Base-by-base conservation (phyloP, 768 basidiomycete genomes). In the Cystofilobasidium bisporidii region DNA sequence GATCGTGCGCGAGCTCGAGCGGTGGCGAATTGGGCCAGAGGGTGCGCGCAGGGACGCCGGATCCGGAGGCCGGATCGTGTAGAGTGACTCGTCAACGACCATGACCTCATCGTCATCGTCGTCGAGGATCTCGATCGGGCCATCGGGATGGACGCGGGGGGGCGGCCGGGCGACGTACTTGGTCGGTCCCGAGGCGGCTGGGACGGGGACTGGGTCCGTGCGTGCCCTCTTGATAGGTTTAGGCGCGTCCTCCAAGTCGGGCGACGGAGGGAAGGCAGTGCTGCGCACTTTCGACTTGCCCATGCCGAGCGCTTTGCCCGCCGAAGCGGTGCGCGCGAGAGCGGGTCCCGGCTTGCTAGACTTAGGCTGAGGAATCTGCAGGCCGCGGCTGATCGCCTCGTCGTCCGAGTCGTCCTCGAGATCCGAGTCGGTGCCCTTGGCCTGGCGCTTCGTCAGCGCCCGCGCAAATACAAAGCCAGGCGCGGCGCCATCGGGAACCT, bases 361-460 rank as follows among this genome's bases (percentile, higher is more conserved):
- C 61, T 63, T 30, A 8, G 15, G 30, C 61, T 32, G 28, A 17
- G 17, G 9, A 30, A 26, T 10, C 38, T 50, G 40, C 14, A 40
- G 8, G 11, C 28, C 47, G 40, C 32, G 28, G 22, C 43, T 57
- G 43, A 57, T 59, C 22, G 56, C 79, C 9, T 78, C 77, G 41
- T 76, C 74, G 0, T 81, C 82, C 48, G 80, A 80, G 10, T 81
- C 81, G 8, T 76, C 76, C 3, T 80, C 80, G 40, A 79, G 79
- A 40, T 79, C 57, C 15, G 26, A 28, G 45, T 43, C 38, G 33
- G 43, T 58, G 20, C 12, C 28, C 33, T 57, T 65, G 47, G 17
- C 22, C 56, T 4, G n/a, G 40, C 24, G 45, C 33, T 4, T 47
- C 17, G 50, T 62, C 22, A 68, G 67, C 14, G 73, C 70, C 18